Percentiles rank a stretch among this genome's conserved stretches.
Evolutionary conservation across 495 filamentous ascomycete genomes (phyloP).

Genomic region (Mytilinidion resinicola): DNA sequence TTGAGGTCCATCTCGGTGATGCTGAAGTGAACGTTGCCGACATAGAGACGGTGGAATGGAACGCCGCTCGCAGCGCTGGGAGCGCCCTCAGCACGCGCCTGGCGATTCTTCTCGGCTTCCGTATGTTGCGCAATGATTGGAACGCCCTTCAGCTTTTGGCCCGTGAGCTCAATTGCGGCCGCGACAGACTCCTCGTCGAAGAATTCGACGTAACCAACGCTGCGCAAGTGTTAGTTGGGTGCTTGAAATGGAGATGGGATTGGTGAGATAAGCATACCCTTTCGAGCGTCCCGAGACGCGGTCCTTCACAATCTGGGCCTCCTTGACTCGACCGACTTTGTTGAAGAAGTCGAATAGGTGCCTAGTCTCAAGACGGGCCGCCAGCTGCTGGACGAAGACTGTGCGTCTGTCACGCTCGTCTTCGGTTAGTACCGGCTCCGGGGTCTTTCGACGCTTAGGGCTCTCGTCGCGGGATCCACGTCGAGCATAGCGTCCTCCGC

Average conservation of each 20-base stretch:
- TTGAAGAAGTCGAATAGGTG: constrained; percentile 95
- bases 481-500: constrained; percentile 15
- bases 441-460: constrained; percentile 30
- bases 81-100: constrained; percentile 75
- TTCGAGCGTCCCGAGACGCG: constrained; percentile 94
- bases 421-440: constrained; percentile 61
- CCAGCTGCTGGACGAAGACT: constrained; percentile 96
- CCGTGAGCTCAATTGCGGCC: constrained; percentile 94
- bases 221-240: constrained; percentile 35
- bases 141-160: constrained; percentile 96
- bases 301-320: constrained; percentile 99
- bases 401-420: constrained; percentile 96
- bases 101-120: constrained; percentile 98
- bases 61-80: constrained; percentile 62
- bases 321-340: constrained; percentile 90
- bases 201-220: constrained; percentile 99
- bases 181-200: constrained; percentile 90
- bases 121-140: constrained; percentile 98
- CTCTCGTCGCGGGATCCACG: constrained; percentile 31
- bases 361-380: constrained; percentile 82
- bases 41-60: constrained; percentile 97
- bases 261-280: constrained; percentile 57
- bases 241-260: neutral
- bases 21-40: constrained; percentile 99
- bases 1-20: constrained; percentile 95